Base-by-base conservation (phyloP, 139 green algal species). In the Astrephomene gubernaculifera region DNA sequence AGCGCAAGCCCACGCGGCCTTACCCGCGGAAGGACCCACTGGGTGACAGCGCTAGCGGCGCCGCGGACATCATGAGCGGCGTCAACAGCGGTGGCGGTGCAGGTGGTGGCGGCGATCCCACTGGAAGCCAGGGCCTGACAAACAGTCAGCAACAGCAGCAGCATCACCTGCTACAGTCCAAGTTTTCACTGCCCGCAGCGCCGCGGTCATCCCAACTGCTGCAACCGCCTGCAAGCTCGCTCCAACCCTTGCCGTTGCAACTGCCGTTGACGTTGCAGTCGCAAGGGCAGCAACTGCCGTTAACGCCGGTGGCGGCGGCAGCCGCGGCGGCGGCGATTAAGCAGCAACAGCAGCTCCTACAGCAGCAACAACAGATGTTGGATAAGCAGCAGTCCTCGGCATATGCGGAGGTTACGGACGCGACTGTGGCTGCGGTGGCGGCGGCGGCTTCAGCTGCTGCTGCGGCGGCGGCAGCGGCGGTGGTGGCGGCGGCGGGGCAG, bases 1-100 rank as follows among this genome's bases (percentile, higher is more conserved):
- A 98, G 90, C 90, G 93, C 65, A 98, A 97, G 86, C 92, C 94
- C 31, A 39, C 85, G 21, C 90, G 94, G 72, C 94, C 94, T 1
- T 98, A 98, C 81, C 95, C 95, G 2, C 89, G 91, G 31, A 97
- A 97, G 79, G 85, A 92, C 0, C 71, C 60, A 0, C 0, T 43
- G 53, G 53, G n/a, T 27, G 70, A 41, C 87, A 73, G 68, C 74
- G 82, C 33, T 36, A 33, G 45, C 71, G 72, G 78, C 80, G 63
- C 36, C 73, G 83, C 52, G 6, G 74, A n/a, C 2, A 67, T 79
- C 65, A n/a, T 38, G 19, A 80, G 73, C 49, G 74, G 67, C 49
- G 29, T 81, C 65, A 87, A 81, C 31, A 41, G 81, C 64, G 61
- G 43, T n/a, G n/a, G 39, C 43, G 61, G 41, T 33, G 39, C 38